Evolutionary conservation across 2,329 filamentous ascomycete genomes (phyloP).

Genomic region (Trichoderma sp.): DNA sequence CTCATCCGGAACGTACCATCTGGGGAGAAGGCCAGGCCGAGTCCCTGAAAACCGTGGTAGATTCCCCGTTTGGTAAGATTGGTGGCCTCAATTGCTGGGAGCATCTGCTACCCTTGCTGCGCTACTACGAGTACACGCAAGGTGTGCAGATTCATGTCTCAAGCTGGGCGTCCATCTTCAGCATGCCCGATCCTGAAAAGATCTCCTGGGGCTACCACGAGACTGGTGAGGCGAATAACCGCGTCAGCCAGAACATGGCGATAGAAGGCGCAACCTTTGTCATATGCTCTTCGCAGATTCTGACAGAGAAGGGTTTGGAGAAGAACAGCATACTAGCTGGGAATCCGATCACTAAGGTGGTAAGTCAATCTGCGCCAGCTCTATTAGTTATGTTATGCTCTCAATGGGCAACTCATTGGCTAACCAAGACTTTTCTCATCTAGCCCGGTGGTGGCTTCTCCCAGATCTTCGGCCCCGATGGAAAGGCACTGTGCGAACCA

Average conservation of each 20-base stretch:
- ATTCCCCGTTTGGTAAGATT: constrained; percentile 49
- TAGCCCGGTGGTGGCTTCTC: constrained; percentile 48
- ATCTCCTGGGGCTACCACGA: constrained; percentile 38
- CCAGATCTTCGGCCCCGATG: constrained; percentile 55
- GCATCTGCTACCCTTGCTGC: constrained; percentile 18
- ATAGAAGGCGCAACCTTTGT: constrained; percentile 46
- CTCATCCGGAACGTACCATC: constrained; percentile 54
- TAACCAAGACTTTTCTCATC: background rate
- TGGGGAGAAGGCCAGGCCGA: constrained; percentile 56
- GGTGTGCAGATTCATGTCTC: constrained; percentile 26
- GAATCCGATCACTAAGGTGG: constrained; percentile 37
- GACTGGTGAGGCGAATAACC: constrained; percentile 34
- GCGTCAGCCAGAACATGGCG: constrained; percentile 41
- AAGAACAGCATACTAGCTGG: constrained; percentile 38
- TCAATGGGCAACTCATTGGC: background rate
- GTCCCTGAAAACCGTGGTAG: constrained; percentile 48
- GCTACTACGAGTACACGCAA: constrained; percentile 25
- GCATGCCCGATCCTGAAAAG: constrained; percentile 30
- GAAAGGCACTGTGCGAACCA: constrained; percentile 26
- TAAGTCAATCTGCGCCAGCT: background rate
- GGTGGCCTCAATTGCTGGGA: constrained; percentile 57
- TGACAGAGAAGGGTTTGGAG: constrained; percentile 41
- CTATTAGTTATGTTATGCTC: background rate
- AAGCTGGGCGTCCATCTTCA: constrained; percentile 32
- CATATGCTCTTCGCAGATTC: constrained; percentile 39